Conservation (phyloP, 176 grass and related monocot genomes). For the Pontederia crassipes region DNA sequence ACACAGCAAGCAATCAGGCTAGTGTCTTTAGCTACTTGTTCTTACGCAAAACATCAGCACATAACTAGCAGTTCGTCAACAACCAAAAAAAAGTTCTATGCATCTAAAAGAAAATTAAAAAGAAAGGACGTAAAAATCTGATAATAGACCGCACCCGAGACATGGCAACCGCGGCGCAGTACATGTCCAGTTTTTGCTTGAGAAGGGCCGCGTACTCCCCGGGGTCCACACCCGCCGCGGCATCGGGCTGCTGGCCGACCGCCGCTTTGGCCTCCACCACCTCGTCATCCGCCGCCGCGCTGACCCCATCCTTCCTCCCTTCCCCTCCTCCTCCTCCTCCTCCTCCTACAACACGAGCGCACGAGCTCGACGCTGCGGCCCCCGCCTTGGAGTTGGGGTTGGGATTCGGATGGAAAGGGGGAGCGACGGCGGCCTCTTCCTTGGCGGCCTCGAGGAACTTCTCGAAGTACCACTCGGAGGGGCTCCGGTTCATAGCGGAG, state of each 20-base stretch:
- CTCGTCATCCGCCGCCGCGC: slow-evolving; percentile 17
- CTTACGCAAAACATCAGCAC: too few relatives aligned
- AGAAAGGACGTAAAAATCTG: neutral
- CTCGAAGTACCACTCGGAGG: slow-evolving; percentile 32
- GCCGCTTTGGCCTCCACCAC: slow-evolving; percentile 30
- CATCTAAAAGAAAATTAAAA: too few relatives aligned
- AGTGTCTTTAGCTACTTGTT: too few relatives aligned
- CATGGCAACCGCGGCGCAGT: slow-evolving; percentile 72
- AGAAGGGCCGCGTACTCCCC: slow-evolving; percentile 39
- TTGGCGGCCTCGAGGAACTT: slow-evolving; percentile 27
- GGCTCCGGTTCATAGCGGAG: slow-evolving; percentile 23
- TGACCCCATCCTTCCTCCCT: neutral
- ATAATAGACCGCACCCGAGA: slow-evolving; percentile 38
- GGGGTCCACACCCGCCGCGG: slow-evolving; percentile 19
- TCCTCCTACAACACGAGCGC: neutral
- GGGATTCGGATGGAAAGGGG: neutral
- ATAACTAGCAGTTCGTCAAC: too few relatives aligned
- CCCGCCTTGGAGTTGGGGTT: neutral
- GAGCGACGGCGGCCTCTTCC: neutral
- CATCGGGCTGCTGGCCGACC: slow-evolving; percentile 7
- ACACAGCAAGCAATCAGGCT: too few relatives aligned
- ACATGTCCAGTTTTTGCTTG: slow-evolving; percentile 69
- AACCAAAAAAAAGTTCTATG: too few relatives aligned
- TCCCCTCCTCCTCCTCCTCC: neutral
- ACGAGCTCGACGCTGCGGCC: neutral